Percentiles rank a stretch among this genome's conserved stretches.
phyloP scores from a whole-genome alignment of 1,139 yeast species.

The Candida buenavistaensis region DNA sequence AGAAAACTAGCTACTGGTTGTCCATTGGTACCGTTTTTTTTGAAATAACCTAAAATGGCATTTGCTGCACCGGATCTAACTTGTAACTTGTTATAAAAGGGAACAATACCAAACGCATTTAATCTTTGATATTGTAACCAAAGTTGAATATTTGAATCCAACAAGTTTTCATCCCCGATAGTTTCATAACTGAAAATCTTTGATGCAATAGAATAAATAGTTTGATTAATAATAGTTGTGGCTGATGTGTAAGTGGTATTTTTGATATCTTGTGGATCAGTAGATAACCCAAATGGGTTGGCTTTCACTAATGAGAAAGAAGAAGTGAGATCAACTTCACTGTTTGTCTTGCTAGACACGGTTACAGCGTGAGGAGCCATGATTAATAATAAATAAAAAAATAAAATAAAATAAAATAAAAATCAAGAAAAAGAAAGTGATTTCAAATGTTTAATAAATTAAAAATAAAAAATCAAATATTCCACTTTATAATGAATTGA shows the following conservation, averaged over 20 bases:
- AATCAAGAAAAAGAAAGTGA: conserved; percentile 1
- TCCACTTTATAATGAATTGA: neutral
- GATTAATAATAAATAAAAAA: neutral
- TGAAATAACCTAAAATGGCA: conserved; percentile 72
- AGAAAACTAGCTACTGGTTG: conserved; percentile 55
- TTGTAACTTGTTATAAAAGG: conserved; percentile 61
- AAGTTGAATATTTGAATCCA: conserved; percentile 58
- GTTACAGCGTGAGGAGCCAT: conserved; percentile 10
- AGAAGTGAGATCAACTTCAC: conserved; percentile 6
- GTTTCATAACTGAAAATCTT: conserved; percentile 71
- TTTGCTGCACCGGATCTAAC: conserved; percentile 85
- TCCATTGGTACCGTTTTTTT: conserved; percentile 39
- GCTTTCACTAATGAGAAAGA: conserved; percentile 15
- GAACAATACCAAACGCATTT: conserved; percentile 58
- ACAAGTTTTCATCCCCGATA: conserved; percentile 58
- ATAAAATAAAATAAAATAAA: neutral
- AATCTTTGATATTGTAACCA: conserved; percentile 59
- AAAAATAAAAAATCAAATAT: conserved; percentile 1
- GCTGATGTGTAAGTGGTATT: conserved; percentile 61
- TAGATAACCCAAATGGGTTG: conserved; percentile 59
- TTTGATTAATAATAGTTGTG: conserved; percentile 62
- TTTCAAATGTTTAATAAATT: neutral
- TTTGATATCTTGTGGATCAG: conserved; percentile 54
- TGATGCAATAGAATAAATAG: conserved; percentile 61
- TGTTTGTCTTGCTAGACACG: neutral